Conservation (phyloP, 2,329 filamentous ascomycete genomes). For the Ophiocordyceps robertsii region DNA sequence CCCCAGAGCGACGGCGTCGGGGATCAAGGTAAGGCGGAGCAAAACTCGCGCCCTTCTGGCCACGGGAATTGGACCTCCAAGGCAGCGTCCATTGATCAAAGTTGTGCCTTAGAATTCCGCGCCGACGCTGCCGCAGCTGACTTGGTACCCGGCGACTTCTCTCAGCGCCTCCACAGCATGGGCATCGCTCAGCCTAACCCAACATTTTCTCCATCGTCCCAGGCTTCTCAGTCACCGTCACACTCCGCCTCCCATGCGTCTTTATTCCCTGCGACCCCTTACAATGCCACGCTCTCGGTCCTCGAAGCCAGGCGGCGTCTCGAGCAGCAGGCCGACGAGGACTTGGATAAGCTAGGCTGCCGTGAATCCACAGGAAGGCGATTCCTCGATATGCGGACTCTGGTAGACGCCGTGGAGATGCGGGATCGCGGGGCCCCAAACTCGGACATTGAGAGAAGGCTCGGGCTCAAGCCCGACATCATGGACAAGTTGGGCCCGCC, state of each 20-base stretch:
- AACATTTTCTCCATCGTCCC: conserved; percentile 38
- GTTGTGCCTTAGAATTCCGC: conserved; percentile 10
- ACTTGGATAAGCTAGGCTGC: conserved; percentile 27
- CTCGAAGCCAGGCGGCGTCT: conserved; percentile 33
- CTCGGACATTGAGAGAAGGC: conserved; percentile 29
- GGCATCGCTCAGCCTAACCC: conserved; percentile 41
- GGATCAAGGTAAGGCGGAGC: neutral
- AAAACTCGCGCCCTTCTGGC: too few relatives aligned
- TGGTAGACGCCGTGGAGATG: conserved; percentile 32
- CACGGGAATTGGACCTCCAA: too few relatives aligned
- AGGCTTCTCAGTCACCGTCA: conserved; percentile 14
- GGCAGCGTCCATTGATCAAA: neutral
- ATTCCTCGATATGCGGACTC: conserved; percentile 32
- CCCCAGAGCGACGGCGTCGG: neutral
- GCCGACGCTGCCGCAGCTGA: conserved; percentile 29
- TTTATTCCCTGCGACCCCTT: conserved; percentile 15
- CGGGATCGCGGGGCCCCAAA: conserved; percentile 23
- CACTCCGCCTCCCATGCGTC: conserved; percentile 10
- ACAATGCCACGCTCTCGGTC: conserved; percentile 33
- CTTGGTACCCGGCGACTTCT: conserved; percentile 28
- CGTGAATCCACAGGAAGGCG: conserved; percentile 21
- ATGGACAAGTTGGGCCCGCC: conserved; percentile 28
- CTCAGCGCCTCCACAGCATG: conserved; percentile 38
- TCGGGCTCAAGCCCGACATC: conserved; percentile 31
- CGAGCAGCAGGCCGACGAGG: conserved; percentile 27